Base-by-base conservation (phyloP, 805 yeast genomes). In the Yarrowia sp. region DNA sequence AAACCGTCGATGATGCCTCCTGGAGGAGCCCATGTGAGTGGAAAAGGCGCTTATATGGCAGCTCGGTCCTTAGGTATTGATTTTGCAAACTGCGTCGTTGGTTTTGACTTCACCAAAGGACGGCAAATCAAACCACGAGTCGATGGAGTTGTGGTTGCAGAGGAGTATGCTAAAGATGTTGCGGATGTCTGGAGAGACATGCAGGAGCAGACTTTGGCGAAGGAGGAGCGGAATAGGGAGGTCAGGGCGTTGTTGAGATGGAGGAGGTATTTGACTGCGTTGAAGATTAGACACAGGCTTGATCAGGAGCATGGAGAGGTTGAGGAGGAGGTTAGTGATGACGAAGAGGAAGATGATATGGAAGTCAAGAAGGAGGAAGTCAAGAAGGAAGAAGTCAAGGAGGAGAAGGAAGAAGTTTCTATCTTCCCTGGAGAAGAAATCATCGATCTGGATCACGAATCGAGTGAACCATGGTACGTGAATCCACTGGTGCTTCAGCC, bases 61-160 rank as follows among this genome's bases (percentile, higher is more conserved):
- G 96, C 96, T 0, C 81, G 80, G 63, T 69, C 84, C 0, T 68
- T 92, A 10, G 83, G 81, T 0, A 79, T 93, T 6, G 96, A 90
- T 66, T 90, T 79, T 75, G 97, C 96, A 0, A 85, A 84, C 51
- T 98, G 97, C 0, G 92, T 91, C 1, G 85, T 86, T 2, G 90
- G 92, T 0, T 93, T 94, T 74, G 94, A 90, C 62, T 94, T 88
- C 73, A 51, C 62, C n/a, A 72, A 74, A 42, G 71, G 77, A 42
- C 72, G 77, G 27, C 68, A 69, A 33, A 84, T 87, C 0, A 84
- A 83, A 10, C 93, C 96, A 0, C 76, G 78, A 60, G 80, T 84
- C 41, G 84, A 85, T 4, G 98, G 98, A 2, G 81, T 90, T 24
- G 86, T 94, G 1, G 86, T 91, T 6, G 86, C 88, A 4, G 69